Percentiles rank a stretch among this genome's conserved stretches.
Evolutionary conservation across 2,329 filamentous ascomycete species (phyloP).

Genomic region (Arthroderma sp.): DNA sequence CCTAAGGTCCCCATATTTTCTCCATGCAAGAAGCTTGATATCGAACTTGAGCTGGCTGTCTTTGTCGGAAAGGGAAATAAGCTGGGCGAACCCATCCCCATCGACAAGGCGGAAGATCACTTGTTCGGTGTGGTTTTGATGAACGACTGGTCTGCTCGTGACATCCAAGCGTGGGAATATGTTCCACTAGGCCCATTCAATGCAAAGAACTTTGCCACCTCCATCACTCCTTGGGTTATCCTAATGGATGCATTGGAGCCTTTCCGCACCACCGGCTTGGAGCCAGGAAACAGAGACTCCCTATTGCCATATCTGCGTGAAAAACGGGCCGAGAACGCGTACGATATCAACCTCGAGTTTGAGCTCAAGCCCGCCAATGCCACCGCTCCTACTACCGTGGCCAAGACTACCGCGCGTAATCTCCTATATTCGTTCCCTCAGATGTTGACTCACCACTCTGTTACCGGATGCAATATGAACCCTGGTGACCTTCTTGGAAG

Average conservation of each 20-base stretch:
- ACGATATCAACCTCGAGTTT: conserved; percentile 57
- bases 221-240: conserved; percentile 67
- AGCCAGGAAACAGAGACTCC: conserved; percentile 38
- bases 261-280: conserved; percentile 43
- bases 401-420: conserved; percentile 48
- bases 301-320: conserved; percentile 54
- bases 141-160: conserved; percentile 78
- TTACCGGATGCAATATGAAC: conserved; percentile 61
- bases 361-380: conserved; percentile 37
- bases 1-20: conserved; percentile 51
- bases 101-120: conserved; percentile 53
- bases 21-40: conserved; percentile 55
- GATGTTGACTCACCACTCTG: conserved; percentile 67
- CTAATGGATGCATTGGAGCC: conserved; percentile 62
- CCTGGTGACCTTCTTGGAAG: conserved; percentile 64
- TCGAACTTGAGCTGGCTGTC: conserved; percentile 68
- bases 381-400: conserved; percentile 42
- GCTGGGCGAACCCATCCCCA: conserved; percentile 50
- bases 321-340: conserved; percentile 44
- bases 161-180: conserved; percentile 77
- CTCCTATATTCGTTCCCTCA: conserved; percentile 73
- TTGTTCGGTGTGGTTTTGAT: conserved; percentile 71
- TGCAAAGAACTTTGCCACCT: conserved; percentile 69
- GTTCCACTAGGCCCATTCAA: conserved; percentile 72
- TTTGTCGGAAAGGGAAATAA: conserved; percentile 55